Evolutionary conservation across 2,329 filamentous ascomycete genomes (phyloP).

Genomic region (Fusarium robinianum): DNA sequence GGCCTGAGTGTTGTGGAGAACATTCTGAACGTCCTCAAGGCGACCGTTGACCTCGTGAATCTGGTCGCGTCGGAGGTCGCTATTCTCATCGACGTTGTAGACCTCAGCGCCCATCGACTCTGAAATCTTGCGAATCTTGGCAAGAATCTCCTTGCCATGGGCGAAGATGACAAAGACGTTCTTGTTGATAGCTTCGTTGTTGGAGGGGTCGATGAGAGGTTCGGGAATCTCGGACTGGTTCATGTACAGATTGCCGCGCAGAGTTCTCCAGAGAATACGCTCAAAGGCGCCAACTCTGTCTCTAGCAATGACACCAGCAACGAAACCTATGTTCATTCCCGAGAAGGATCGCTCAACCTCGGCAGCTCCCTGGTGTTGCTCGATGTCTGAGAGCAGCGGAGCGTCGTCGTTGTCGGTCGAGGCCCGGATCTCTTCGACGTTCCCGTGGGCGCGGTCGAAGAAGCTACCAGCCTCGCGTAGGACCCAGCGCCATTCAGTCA

Average conservation of each 20-base stretch:
- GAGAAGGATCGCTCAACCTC: constrained; percentile 87
- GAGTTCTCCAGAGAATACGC: constrained; percentile 94
- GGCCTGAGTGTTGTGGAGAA: constrained; percentile 91
- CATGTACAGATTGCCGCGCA: constrained; percentile 99
- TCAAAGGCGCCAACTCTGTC: constrained; percentile 95
- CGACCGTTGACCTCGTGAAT: constrained; percentile 97
- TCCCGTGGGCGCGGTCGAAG: constrained; percentile 94
- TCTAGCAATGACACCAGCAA: constrained; percentile 91
- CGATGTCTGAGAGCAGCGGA: constrained; percentile 88
- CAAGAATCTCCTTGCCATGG: constrained; percentile 96
- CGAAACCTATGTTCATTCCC: constrained; percentile 98
- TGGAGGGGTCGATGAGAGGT: constrained; percentile 86
- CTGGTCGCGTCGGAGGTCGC: constrained; percentile 91
- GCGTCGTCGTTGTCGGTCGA: constrained; percentile 91
- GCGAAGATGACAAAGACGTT: constrained; percentile 99
- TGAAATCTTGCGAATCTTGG: constrained; percentile 98
- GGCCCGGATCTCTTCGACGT: constrained; percentile 93
- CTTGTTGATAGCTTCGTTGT: constrained; percentile 91
- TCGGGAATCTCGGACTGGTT: constrained; percentile 99
- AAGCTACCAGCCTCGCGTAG: constrained; percentile 94
- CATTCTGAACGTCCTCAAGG: constrained; percentile 86
- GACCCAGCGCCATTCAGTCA: constrained; percentile 99
- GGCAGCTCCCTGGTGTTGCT: constrained; percentile 71
- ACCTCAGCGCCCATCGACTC: constrained; percentile 95
- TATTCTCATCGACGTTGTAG: constrained; percentile 97